Conservation (phyloP, 441 rosid species). For the Populus trichocarpa region DNA sequence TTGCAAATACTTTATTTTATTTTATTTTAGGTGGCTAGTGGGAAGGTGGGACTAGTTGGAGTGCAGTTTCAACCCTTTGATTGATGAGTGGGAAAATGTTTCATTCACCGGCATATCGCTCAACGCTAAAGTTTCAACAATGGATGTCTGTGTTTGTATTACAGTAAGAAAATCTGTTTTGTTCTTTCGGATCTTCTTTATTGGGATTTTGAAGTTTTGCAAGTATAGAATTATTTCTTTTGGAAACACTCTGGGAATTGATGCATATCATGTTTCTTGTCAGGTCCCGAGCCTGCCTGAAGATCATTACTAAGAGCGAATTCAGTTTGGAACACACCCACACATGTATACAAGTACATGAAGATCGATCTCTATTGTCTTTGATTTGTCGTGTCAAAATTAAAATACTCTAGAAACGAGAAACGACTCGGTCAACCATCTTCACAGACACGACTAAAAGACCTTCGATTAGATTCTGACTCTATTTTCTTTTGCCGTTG, state of each 20-base stretch:
- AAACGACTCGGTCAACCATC: not conserved
- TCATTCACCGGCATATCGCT: not conserved
- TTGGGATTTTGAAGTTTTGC: conserved; percentile 20
- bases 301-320: not conserved
- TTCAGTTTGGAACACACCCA: too few relatives aligned
- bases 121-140: not conserved
- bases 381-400: not conserved
- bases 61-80: not conserved
- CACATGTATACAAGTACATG: too few relatives aligned
- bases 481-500: not conserved
- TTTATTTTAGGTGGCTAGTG: not conserved
- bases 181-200: not conserved
- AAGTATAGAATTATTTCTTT: not conserved
- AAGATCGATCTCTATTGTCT: not conserved
- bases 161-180: not conserved
- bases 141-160: not conserved
- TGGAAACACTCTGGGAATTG: conserved; percentile 31
- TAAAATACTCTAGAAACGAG: not conserved
- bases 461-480: too few relatives aligned
- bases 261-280: conserved; percentile 18
- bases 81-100: not conserved
- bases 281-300: not conserved
- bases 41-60: not conserved
- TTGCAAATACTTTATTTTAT: too few relatives aligned
- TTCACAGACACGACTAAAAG: not conserved